Conservation (phyloP, 2,329 filamentous ascomycete species). For the Penicillium sp. region DNA sequence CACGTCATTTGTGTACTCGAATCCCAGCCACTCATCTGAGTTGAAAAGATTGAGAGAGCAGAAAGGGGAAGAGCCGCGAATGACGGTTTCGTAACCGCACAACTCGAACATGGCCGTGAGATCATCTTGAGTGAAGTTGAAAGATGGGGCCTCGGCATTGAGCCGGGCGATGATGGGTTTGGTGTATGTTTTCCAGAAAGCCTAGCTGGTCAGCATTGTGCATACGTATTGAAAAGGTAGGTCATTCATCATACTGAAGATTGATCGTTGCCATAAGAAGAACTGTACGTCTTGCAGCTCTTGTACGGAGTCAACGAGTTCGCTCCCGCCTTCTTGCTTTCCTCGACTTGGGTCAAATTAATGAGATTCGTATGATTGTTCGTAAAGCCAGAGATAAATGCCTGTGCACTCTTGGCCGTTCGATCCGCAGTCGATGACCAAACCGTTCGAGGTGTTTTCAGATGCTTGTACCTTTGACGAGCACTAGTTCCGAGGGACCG, state of each 20-base stretch:
- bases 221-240: neutral
- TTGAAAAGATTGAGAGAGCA: conserved; percentile 63
- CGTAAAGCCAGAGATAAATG: conserved; percentile 61
- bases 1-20: conserved; percentile 67
- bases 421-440: conserved; percentile 3
- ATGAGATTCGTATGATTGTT: conserved; percentile 30
- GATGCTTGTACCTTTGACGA: conserved; percentile 52
- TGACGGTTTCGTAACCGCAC: conserved; percentile 68
- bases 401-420: neutral
- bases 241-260: conserved; percentile 49
- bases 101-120: conserved; percentile 68
- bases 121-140: conserved; percentile 67
- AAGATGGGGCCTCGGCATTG: conserved; percentile 56
- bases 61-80: conserved; percentile 64
- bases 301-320: conserved; percentile 67
- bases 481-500: conserved; percentile 58
- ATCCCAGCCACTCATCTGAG: conserved; percentile 66
- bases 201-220: conserved; percentile 6
- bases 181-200: conserved; percentile 52
- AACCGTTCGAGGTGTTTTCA: conserved; percentile 38
- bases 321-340: conserved; percentile 61
- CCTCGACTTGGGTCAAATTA: conserved; percentile 58
- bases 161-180: conserved; percentile 63
- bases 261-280: conserved; percentile 60
- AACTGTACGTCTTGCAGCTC: conserved; percentile 65